These are phyloP conservation scores for Pseudonitzschia multistriata DNA, from an alignment of 108 stramenopile species.

Conservation along the genomic window DNA sequence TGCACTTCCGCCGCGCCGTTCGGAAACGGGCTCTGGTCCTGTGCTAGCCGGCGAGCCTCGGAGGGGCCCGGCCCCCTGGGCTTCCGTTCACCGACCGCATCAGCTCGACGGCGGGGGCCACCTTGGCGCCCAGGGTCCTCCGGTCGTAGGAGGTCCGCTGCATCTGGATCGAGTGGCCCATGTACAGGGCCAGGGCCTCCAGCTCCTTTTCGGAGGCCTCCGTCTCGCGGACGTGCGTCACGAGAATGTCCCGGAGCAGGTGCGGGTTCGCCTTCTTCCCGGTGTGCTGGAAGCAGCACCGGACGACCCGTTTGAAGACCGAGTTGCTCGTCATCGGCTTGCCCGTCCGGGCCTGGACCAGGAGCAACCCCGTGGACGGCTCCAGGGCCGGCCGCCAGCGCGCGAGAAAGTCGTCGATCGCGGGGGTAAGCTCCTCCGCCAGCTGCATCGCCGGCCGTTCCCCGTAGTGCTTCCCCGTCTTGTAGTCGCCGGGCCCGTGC, in stretches of 20 bases:
- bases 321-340: slow-evolving; percentile 72
- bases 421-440: slow-evolving; percentile 47
- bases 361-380: slow-evolving; percentile 47
- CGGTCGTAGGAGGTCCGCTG: slow-evolving; percentile 84
- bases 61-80: too few species aligned
- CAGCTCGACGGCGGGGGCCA: slow-evolving; percentile 75
- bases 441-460: slow-evolving; percentile 76
- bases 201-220: slow-evolving; percentile 81
- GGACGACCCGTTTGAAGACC: slow-evolving; percentile 67
- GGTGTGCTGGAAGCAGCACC: slow-evolving; percentile 72
- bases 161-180: slow-evolving; percentile 86
- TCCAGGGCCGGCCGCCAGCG: slow-evolving; percentile 65
- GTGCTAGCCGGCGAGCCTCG: not conserved
- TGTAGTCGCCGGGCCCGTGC: slow-evolving; percentile 81
- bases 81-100: slow-evolving; percentile 51
- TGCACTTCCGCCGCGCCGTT: slow-evolving; percentile 11
- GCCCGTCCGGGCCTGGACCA: slow-evolving; percentile 73
- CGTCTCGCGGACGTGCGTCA: slow-evolving; percentile 79
- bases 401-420: slow-evolving; percentile 72
- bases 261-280: slow-evolving; percentile 84
- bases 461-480: slow-evolving; percentile 82
- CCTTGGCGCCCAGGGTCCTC: slow-evolving; percentile 73
- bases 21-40: not conserved
- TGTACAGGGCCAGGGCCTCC: slow-evolving; percentile 82
- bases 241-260: slow-evolving; percentile 79